phyloP scores from a whole-genome alignment of 257 asterid genomes.

The Solanum microdontum region DNA sequence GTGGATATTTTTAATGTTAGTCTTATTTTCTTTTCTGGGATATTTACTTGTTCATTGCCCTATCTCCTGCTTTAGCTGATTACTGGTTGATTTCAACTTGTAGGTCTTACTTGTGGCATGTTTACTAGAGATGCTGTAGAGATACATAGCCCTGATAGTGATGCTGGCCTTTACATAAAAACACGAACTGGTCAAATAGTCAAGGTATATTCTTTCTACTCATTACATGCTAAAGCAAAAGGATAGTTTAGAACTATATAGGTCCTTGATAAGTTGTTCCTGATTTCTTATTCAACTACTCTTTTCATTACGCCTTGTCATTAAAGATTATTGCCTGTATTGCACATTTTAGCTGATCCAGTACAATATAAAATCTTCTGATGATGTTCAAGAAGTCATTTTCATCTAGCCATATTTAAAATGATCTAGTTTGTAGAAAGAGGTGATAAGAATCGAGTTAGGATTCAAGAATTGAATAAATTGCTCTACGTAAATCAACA shows the following conservation, averaged over 20 bases:
- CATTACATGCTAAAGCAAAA: not conserved
- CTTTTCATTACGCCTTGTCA: not conserved
- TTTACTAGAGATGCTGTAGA: conserved; percentile 53
- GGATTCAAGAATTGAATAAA: not conserved
- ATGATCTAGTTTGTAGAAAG: not conserved
- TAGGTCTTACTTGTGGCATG: conserved; percentile 83
- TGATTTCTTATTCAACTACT: not conserved
- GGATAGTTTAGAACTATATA: not conserved
- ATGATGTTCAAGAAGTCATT: not conserved
- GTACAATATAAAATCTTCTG: not conserved
- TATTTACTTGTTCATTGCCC: not conserved
- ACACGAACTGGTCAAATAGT: conserved; percentile 76
- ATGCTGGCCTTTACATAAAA: conserved; percentile 83
- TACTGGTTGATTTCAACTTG: conserved; percentile 18
- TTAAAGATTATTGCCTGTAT: not conserved
- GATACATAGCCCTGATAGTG: conserved; percentile 59
- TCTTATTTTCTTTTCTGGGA: not conserved
- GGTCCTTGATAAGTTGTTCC: not conserved
- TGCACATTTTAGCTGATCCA: not conserved
- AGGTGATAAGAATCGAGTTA: not conserved
- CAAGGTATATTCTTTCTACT: conserved; percentile 54
- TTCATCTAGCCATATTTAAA: not conserved
- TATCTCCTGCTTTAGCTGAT: conserved; percentile 2
- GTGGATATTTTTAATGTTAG: not conserved
- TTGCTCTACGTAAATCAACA: not conserved